Base-by-base conservation (phyloP, 352 stramenopile species). In the Pythium dissotocum region DNA sequence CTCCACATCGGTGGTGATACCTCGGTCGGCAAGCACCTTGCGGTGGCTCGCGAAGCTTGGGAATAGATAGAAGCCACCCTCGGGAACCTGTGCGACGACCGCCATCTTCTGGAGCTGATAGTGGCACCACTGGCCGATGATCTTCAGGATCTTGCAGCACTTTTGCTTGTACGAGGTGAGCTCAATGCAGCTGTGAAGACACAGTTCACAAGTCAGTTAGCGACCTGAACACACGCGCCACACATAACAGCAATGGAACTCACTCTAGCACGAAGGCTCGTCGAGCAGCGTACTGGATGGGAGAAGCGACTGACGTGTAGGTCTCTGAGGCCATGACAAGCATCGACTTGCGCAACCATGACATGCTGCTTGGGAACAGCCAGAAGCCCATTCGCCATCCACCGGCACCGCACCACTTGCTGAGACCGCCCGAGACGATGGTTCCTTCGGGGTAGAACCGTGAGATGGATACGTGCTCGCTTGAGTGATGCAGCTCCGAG, bases 351-450 rank as follows among this genome's bases (percentile, higher is more conserved):
- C 87, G 86, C 18, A 96, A 71, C 89, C 89, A 96, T 60, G 67
- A 69, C 79, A 96, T 79, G 35, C 72, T 87, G 18, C 77, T 76
- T 4, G 87, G 87, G 54, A 96, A 96, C 3, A 95, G 69, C 86
- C 88, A 96, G 63, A 95, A 95, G 6, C 89, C 89, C 77, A 96
- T 91, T 38, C 89, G 86, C 89, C 89, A 96, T 2, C 89, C 89
- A 33, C 89, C 89, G 48, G 89, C 89, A 4, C 89, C 89, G 38
- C 87, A 95, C 89, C 89, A 96, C 61, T 96, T 96, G 65, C 86
- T 95, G 42, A 96, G 72, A 16, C 89, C 89, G 30, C 88, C 89
- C 1, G 87, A 94, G 28, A 96, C 87, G 64, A 96, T 94, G 12
- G 89, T 96, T 5, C 87, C 87, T 80, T 96, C 89, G 0, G 87